A percentile compares a stretch with the other conserved stretches of the same genome.
Evolutionary conservation across 345 rosid species (phyloP).

Genomic region (Limnanthes douglasii): DNA sequence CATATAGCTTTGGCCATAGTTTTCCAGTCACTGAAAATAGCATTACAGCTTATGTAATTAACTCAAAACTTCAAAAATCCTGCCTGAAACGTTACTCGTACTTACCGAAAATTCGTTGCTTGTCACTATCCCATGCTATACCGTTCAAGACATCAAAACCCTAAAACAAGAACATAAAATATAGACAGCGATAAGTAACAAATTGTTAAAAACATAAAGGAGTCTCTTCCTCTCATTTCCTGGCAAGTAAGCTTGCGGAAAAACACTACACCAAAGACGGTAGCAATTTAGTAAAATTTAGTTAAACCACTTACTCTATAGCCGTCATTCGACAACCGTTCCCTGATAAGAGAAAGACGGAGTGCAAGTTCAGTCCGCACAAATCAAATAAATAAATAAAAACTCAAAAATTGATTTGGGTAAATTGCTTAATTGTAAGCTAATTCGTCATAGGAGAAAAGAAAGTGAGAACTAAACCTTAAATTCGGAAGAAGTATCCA

Average conservation of each 20-base stretch:
- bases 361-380: no score
- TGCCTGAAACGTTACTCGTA: no score
- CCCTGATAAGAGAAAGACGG: constrained; percentile 28
- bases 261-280: no score
- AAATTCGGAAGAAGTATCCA: constrained; percentile 73
- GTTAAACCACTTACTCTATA: constrained; percentile 24
- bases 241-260: no score
- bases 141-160: constrained; percentile 86
- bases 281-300: neutral
- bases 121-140: constrained; percentile 74
- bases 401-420: neutral
- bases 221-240: neutral
- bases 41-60: constrained; percentile 22
- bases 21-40: constrained; percentile 50
- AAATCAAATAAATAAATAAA: no score
- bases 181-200: constrained; percentile 1
- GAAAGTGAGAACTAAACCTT: constrained; percentile 29
- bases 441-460: neutral
- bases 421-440: neutral
- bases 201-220: neutral
- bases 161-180: constrained; percentile 15
- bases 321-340: constrained; percentile 48
- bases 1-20: constrained; percentile 54
- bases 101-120: constrained; percentile 30
- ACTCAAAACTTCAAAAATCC: no score